Conservation (phyloP, 2,329 filamentous ascomycete genomes). For the Venturiaceae sp. region DNA sequence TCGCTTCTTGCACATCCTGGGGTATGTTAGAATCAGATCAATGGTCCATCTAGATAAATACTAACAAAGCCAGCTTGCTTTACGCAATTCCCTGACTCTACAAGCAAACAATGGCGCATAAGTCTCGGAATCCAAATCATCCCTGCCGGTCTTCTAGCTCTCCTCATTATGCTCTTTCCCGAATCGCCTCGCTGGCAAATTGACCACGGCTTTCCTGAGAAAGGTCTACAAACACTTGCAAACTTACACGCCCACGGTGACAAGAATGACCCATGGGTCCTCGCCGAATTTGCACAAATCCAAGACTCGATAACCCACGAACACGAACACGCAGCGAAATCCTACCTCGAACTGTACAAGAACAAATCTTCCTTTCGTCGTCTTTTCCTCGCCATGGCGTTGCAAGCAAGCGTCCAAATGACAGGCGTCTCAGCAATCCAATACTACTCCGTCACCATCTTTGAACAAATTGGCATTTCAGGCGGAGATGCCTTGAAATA, state of each 20-base stretch:
- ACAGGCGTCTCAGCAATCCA: constrained; percentile 65
- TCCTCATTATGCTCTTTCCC: constrained; percentile 63
- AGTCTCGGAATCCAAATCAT: constrained; percentile 61
- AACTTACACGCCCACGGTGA: constrained; percentile 62
- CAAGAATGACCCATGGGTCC: constrained; percentile 56
- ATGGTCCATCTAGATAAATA: background rate
- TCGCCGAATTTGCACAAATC: constrained; percentile 63
- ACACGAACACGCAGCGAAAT: constrained; percentile 60
- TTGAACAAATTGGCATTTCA: constrained; percentile 58
- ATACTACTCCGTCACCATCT: constrained; percentile 62
- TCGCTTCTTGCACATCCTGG: constrained; percentile 65
- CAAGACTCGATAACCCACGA: constrained; percentile 56
- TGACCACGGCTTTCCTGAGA: constrained; percentile 54
- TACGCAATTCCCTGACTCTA: constrained; percentile 16
- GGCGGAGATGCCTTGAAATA: constrained; percentile 59
- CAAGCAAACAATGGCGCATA: constrained; percentile 50
- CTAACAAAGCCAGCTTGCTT: constrained; percentile 1
- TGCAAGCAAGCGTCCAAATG: constrained; percentile 68
- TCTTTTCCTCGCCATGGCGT: constrained; percentile 56
- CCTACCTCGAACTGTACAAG: constrained; percentile 59
- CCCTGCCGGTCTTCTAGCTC: constrained; percentile 53
- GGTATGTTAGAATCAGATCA: constrained; percentile 27
- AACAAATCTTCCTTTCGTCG: constrained; percentile 59
- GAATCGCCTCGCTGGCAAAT: constrained; percentile 64
- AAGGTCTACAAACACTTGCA: constrained; percentile 58